These are phyloP conservation scores for Cordia subcordata DNA, from an alignment of 257 asterid species.

Conservation along the genomic window DNA sequence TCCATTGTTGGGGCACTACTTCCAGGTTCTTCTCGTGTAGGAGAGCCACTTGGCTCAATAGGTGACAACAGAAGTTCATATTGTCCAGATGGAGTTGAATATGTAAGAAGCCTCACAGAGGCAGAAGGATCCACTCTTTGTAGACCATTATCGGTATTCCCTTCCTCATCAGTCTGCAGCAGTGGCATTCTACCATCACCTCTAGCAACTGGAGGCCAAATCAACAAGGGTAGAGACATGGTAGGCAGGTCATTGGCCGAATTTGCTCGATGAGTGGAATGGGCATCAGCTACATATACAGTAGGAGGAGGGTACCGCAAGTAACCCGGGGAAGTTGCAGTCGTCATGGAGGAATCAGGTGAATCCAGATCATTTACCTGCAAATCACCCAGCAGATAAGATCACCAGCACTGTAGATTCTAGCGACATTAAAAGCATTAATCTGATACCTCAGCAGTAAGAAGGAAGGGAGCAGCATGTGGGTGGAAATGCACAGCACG, in stretches of 20 bases:
- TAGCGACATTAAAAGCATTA: slow-evolving; percentile 10
- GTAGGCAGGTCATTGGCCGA: slow-evolving; percentile 65
- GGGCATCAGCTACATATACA: slow-evolving; percentile 77
- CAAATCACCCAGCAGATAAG: slow-evolving; percentile 7
- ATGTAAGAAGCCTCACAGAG: slow-evolving; percentile 75
- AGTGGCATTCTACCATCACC: slow-evolving; percentile 43
- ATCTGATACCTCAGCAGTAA: slow-evolving; percentile 89
- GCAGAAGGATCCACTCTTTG: slow-evolving; percentile 63
- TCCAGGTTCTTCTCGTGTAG: slow-evolving; percentile 53
- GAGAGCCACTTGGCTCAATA: slow-evolving; percentile 45
- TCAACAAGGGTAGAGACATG: slow-evolving; percentile 67
- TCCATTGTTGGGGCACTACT: slow-evolving; percentile 39
- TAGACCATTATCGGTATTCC: slow-evolving; percentile 35
- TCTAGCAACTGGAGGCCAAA: slow-evolving; percentile 69
- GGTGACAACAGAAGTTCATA: slow-evolving; percentile 86
- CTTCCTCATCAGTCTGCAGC: slow-evolving; percentile 41
- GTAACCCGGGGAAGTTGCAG: slow-evolving; percentile 85
- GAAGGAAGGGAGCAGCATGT: slow-evolving; percentile 88
- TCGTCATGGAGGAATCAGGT: slow-evolving; percentile 86
- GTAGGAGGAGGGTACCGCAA: slow-evolving; percentile 90
- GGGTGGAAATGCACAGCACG: slow-evolving; percentile 99
- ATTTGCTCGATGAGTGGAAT: slow-evolving; percentile 53
- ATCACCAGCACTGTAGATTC: slow-evolving; percentile 5
- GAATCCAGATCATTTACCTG: slow-evolving; percentile 81
- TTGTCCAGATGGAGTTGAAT: slow-evolving; percentile 94